Base-by-base conservation (phyloP, 441 rosid species). In the Aquilaria agallochum region DNA sequence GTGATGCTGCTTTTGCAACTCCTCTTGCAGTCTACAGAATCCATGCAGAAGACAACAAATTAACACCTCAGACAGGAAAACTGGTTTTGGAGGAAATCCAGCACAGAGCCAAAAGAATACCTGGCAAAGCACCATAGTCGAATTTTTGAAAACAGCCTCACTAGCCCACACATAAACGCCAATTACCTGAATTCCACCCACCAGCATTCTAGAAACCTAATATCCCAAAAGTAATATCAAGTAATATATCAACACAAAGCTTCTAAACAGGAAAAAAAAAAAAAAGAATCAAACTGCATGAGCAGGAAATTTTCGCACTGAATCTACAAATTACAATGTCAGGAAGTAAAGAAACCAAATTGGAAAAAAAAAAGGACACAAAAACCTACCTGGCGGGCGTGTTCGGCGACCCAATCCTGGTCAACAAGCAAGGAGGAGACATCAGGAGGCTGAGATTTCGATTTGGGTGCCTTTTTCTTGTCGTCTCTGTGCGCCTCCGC, bases 81-180 rank as follows among this genome's bases (percentile, higher is more conserved):
- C 13, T 4, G 2, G 46, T 20, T 2, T n/a, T 12, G 1, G 47
- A 2, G 2, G 11, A 49, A 45, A 46, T 47, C 20, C 31, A 34
- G 48, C 51, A 5, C 47, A 50, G 45, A 20, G 55, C 33, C 33
- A 59, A 34, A 58, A 40, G 50, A 32, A 32, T 67, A 90, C 98
- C 96, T 90, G 94, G 62, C 80, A 80, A 30, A 88, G 84, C 50
- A 78, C 72, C 53, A 84, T 49, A 20, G 88, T 90, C 5, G 97
- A 94, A 70, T 90, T 94, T 79, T 94, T 90, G 75, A 81, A 88
- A 40, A 83, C 76, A 60, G 36, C 62, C 46, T 90, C 95, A 62
- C 89, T 85, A 66, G 86, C 88, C 98, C 98, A 94, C 10, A 90
- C 81, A 65, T 85, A 94, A 64, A 90, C 64, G 44, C 98, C 98